Evolutionary conservation across 177 flowering plant species (phyloP).

Genomic region (Vitis hybrid): DNA sequence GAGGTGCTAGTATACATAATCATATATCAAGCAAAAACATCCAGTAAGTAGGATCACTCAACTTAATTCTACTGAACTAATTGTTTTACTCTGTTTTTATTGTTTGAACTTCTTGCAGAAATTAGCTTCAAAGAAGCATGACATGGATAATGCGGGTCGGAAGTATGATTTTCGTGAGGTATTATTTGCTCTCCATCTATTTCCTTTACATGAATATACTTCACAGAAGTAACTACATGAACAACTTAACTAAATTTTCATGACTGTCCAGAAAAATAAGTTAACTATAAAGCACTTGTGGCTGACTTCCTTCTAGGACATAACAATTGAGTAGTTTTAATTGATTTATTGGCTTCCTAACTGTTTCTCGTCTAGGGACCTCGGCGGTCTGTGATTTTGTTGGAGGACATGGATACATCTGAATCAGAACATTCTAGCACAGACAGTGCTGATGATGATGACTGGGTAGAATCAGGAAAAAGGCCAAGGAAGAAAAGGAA

Average conservation of each 20-base stretch:
- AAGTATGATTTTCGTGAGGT: conserved; percentile 34
- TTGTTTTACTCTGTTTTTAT: neutral
- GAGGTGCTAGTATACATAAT: no score
- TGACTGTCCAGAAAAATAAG: neutral
- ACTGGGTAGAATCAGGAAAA: conserved; percentile 42
- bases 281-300: no score
- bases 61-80: neutral
- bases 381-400: conserved; percentile 24
- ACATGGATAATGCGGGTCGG: conserved; percentile 22
- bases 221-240: neutral
- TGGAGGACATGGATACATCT: conserved; percentile 87
- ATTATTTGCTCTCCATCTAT: conserved; percentile 12
- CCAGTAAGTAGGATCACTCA: no score
- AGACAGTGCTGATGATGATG: conserved; percentile 32
- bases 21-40: no score
- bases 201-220: neutral
- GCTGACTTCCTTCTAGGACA: no score
- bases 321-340: no score
- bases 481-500: conserved; percentile 31
- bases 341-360: neutral
- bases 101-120: conserved; percentile 28
- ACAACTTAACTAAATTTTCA: neutral
- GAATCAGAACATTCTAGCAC: conserved; percentile 61
- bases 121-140: conserved; percentile 20
- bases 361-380: conserved; percentile 16